Percentiles rank a stretch among this genome's conserved stretches.
Conservation (phyloP, 169 alveolate species). For the Plasmodium billcollinsi region DNA sequence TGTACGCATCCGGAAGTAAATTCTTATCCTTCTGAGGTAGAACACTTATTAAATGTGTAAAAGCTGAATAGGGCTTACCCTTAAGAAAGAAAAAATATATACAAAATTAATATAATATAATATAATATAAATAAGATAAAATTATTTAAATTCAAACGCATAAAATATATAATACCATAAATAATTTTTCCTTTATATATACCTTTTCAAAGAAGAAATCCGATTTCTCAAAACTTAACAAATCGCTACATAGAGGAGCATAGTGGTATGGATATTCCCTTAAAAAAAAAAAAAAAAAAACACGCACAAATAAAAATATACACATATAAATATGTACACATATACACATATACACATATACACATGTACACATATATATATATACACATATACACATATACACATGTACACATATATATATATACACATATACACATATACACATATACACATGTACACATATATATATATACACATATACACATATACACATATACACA, state of each 20-base stretch:
- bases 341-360: neutral
- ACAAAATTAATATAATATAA: slow-evolving; percentile 1
- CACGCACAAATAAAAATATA: too few relatives aligned
- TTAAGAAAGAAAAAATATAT: neutral
- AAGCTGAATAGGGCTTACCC: slow-evolving; percentile 76
- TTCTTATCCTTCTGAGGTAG: slow-evolving; percentile 75
- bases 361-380: neutral
- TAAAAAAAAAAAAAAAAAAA: slow-evolving; percentile 6
- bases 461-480: neutral
- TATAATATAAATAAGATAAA: neutral
- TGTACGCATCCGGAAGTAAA: slow-evolving; percentile 73
- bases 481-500: neutral
- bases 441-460: neutral
- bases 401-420: neutral
- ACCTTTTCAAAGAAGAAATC: slow-evolving; percentile 77
- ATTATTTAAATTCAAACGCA: neutral
- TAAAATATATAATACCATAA: too few relatives aligned
- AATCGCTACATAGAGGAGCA: slow-evolving; percentile 76
- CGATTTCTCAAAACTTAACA: slow-evolving; percentile 67
- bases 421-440: neutral
- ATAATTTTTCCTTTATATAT: too few relatives aligned
- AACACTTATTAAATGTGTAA: slow-evolving; percentile 65
- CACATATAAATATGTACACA: neutral
- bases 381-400: neutral
- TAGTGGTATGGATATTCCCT: slow-evolving; percentile 83